Evolutionary conservation across 1,139 yeast genomes (phyloP).

Genomic region (Kurtzmaniella quercitrusa): DNA sequence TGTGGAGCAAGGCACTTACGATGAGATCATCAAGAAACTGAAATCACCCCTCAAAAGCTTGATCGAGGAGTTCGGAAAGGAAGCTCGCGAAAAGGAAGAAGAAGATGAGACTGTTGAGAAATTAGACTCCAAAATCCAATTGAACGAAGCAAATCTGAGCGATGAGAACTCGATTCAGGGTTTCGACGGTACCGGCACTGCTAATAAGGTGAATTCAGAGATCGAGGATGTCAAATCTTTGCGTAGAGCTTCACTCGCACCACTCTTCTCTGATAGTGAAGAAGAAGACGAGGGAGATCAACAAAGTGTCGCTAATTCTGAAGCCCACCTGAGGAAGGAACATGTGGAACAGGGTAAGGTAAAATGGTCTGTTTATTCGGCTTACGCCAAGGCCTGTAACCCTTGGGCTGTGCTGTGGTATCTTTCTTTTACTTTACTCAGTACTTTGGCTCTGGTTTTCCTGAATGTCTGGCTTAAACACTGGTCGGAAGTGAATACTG

Average conservation of each 20-base stretch:
- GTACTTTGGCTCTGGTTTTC: constrained; percentile 52
- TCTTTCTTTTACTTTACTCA: constrained; percentile 43
- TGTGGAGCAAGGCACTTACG: constrained; percentile 72
- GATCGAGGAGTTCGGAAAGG: constrained; percentile 72
- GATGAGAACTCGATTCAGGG: constrained; percentile 11
- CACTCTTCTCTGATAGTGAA: constrained; percentile 28
- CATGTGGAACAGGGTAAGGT: constrained; percentile 93
- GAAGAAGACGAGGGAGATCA: constrained; percentile 11
- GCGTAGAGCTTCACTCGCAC: constrained; percentile 69
- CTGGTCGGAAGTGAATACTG: constrained; percentile 90
- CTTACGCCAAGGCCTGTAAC: constrained; percentile 87
- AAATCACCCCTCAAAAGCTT: constrained; percentile 58
- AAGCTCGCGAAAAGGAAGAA: constrained; percentile 22
- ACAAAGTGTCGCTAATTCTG: constrained; percentile 44
- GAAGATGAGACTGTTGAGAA: constrained; percentile 7
- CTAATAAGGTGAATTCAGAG: constrained; percentile 9
- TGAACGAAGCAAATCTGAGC: not conserved
- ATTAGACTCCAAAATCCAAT: constrained; percentile 8
- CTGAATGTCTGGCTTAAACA: constrained; percentile 90
- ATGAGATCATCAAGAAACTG: constrained; percentile 48
- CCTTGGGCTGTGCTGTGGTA: constrained; percentile 61
- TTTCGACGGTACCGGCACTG: constrained; percentile 9
- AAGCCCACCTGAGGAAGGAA: constrained; percentile 53
- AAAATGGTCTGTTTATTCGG: constrained; percentile 79
- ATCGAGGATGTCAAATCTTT: constrained; percentile 24